Conservation (phyloP, 768 basidiomycete species). For the Suillus hirtellus region DNA sequence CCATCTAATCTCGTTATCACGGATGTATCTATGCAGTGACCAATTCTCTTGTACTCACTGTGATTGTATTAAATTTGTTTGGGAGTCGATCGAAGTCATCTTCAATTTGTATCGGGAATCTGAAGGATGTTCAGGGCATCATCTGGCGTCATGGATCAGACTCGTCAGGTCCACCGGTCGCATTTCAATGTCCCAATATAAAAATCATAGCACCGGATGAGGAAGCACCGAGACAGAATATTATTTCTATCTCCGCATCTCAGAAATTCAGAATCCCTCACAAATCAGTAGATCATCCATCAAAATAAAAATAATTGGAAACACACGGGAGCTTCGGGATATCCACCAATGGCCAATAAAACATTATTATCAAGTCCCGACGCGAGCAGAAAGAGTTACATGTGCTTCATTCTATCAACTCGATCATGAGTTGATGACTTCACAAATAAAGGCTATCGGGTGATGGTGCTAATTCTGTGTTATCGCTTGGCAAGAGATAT, state of each 20-base stretch:
- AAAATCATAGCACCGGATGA: constrained; percentile 4
- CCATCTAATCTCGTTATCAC: constrained; percentile 15
- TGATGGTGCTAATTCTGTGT: neutral
- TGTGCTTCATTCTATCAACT: neutral
- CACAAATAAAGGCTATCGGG: neutral
- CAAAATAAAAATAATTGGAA: constrained; percentile 5
- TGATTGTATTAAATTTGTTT: neutral
- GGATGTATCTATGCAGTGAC: neutral
- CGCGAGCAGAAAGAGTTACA: neutral
- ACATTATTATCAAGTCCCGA: neutral
- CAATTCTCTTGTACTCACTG: neutral
- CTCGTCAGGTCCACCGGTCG: constrained; percentile 4
- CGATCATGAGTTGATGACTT: neutral
- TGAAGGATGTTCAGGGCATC: neutral
- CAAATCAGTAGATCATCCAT: constrained; percentile 10
- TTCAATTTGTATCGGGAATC: neutral
- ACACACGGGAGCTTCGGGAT: constrained; percentile 17
- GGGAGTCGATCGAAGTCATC: neutral
- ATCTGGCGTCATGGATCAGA: neutral
- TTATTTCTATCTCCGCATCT: constrained; percentile 10
- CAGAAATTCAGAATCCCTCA: constrained; percentile 1
- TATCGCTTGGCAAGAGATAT: constrained; percentile 2
- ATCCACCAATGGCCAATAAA: constrained; percentile 22
- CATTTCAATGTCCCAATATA: constrained; percentile 1
- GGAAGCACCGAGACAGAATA: constrained; percentile 4